Evolutionary conservation across 768 basidiomycete species (phyloP), one percentile per base, ranked within the genome.

Genomic region (Porphyrellus cyaneotinctus): DNA sequence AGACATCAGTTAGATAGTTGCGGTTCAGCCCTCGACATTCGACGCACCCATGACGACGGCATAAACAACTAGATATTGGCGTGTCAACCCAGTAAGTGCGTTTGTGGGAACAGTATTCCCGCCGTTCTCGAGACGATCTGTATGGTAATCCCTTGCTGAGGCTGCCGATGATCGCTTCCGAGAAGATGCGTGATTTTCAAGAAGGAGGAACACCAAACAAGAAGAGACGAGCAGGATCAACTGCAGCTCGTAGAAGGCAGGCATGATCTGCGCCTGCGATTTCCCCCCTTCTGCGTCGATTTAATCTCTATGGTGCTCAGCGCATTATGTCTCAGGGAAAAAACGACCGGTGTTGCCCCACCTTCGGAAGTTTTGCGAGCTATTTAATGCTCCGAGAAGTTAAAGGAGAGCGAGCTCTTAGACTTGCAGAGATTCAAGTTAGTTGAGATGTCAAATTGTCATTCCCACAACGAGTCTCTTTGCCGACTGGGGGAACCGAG

Each of bases 11-110:
- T 28, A n/a, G n/a, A n/a, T 20, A 5, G 39, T 23, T 43, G 51
- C 30, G 35, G 13, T 5, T 14, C 18, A 26, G 22, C 15, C 3
- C 1, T 8, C 12, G 15, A 31, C 9, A 35, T 14, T n/a, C 1
- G 15, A 66, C 81, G 43, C 58, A 82, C 85, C 83, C 87, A 88
- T 88, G 23, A 86, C 85, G 22, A 88, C 75, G 0, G 78, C 85
- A 65, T 87, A 88, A 8, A 88, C 85, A 3, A 78, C 54, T 30
- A 88, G 67, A 63, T 88, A 88, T 57, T 80, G 81, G 56, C 71
- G 69, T 2, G 74, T 71, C 49, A 78, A 54, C 23, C 59, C 55
- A 3, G 72, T 62, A 18, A 72, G 57, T 26, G 69, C 58, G 38
- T 59, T 62, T 23, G 49, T 51, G 7, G 67, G 64, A 18, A 59